These are phyloP conservation scores for Cladorrhinum sp. DNA, from an alignment of 2,329 filamentous ascomycete genomes.

Conservation along the genomic window DNA sequence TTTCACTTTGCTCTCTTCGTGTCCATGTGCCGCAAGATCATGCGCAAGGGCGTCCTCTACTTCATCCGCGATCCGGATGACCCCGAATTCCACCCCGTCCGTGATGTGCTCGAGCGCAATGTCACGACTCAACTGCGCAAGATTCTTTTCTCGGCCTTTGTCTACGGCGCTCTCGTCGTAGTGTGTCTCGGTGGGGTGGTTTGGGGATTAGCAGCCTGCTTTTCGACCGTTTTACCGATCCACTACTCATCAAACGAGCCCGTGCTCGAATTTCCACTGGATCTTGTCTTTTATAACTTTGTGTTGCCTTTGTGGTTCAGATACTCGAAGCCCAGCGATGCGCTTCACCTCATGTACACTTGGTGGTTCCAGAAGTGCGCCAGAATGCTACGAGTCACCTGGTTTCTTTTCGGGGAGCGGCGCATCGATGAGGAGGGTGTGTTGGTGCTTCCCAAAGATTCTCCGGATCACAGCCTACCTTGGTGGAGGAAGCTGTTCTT, in stretches of 20 bases:
- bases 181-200: constrained; percentile 93
- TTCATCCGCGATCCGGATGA: constrained; percentile 98
- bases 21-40: constrained; percentile 97
- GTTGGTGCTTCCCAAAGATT: constrained; percentile 45
- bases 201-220: constrained; percentile 74
- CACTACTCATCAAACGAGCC: constrained; percentile 93
- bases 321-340: constrained; percentile 81
- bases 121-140: constrained; percentile 92
- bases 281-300: constrained; percentile 95
- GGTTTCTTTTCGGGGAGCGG: constrained; percentile 89
- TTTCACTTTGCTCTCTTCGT: constrained; percentile 99
- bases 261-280: constrained; percentile 88
- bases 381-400: constrained; percentile 72
- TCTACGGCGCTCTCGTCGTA: constrained; percentile 90
- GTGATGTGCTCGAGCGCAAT: constrained; percentile 91
- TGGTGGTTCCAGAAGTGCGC: constrained; percentile 97
- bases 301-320: constrained; percentile 84
- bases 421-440: constrained; percentile 77
- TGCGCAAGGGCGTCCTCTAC: constrained; percentile 92
- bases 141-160: constrained; percentile 91
- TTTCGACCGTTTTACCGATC: constrained; percentile 76
- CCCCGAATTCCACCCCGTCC: constrained; percentile 94
- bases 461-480: constrained; percentile 33
- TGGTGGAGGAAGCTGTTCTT: constrained; percentile 46
- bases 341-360: constrained; percentile 78